Evolutionary conservation across 2,329 filamentous ascomycete species (phyloP).

Genomic region (Aspergillus carbonarius): DNA sequence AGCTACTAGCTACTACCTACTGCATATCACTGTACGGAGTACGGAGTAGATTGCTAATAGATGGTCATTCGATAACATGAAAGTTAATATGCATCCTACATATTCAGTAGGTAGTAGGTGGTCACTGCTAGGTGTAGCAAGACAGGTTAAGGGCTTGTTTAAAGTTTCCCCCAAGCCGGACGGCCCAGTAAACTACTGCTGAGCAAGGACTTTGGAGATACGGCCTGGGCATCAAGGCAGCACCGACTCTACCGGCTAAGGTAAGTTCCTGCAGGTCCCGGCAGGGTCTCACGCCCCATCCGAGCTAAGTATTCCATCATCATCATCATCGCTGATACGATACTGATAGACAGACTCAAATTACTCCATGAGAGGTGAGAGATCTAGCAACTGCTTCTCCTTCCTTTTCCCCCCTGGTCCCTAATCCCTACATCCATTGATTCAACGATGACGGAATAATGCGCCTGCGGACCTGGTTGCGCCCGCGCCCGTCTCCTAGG

Average conservation of each 20-base stretch:
- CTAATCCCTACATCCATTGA: neutral
- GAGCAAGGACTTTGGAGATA: neutral
- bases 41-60: neutral
- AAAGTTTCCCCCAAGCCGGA: neutral
- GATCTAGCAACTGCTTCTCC: neutral
- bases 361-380: neutral
- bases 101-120: neutral
- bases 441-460: neutral
- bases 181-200: neutral
- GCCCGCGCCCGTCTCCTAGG: neutral
- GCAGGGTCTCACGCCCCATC: slow-evolving; percentile 14
- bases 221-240: slow-evolving; percentile 12
- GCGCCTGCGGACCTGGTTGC: neutral
- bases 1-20: no score
- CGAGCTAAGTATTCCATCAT: slow-evolving; percentile 3
- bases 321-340: neutral
- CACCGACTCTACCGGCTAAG: slow-evolving; percentile 12
- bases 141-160: neutral
- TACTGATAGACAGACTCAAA: neutral
- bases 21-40: neutral
- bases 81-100: neutral
- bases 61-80: neutral
- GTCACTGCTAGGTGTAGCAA: no score
- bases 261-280: slow-evolving; percentile 24
- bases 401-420: neutral